A percentile compares a stretch with the other conserved stretches of the same genome.
Conservation (phyloP, 139 green algal species). For the Edaphochlamys debaryana region DNA sequence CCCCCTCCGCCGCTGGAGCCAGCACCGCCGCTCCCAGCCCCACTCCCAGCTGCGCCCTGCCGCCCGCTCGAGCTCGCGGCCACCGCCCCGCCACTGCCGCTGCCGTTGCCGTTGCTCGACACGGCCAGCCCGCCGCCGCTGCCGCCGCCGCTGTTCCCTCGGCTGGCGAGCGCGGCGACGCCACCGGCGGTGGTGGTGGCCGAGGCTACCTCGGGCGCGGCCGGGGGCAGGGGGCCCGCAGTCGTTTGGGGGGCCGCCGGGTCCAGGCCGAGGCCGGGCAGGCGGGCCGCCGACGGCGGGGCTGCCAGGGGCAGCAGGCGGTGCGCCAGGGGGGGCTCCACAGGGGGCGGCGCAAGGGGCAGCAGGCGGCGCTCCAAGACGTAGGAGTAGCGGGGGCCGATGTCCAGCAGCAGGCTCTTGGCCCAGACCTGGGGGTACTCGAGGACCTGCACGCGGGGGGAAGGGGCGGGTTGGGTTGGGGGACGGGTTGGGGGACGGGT, state of each 20-base stretch:
- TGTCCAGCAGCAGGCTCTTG: slow-evolving; percentile 27
- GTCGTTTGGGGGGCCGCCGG: too few relatives aligned
- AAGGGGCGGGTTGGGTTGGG: background rate
- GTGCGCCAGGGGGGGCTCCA: too few relatives aligned
- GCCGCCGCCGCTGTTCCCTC: background rate
- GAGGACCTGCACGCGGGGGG: background rate
- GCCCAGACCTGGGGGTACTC: background rate
- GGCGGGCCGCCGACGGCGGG: too few relatives aligned
- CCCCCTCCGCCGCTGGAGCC: too few relatives aligned
- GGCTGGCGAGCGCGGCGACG: background rate
- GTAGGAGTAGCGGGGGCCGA: slow-evolving; percentile 17
- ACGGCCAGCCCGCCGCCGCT: background rate
- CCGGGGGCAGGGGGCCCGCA: too few relatives aligned
- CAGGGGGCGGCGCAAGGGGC: too few relatives aligned
- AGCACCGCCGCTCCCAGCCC: too few relatives aligned
- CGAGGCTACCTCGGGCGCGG: too few relatives aligned
- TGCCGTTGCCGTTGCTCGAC: background rate
- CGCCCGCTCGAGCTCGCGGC: background rate
- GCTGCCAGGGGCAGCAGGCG: too few relatives aligned
- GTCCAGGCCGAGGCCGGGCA: background rate
- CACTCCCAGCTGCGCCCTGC: too few relatives aligned
- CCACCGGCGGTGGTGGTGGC: too few relatives aligned
- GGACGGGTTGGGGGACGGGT: too few relatives aligned
- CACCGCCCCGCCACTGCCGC: background rate
- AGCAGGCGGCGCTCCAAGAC: background rate